Evolutionary conservation across 148 eudicot genomes (phyloP).

Genomic region (Selenicereus undatus): DNA sequence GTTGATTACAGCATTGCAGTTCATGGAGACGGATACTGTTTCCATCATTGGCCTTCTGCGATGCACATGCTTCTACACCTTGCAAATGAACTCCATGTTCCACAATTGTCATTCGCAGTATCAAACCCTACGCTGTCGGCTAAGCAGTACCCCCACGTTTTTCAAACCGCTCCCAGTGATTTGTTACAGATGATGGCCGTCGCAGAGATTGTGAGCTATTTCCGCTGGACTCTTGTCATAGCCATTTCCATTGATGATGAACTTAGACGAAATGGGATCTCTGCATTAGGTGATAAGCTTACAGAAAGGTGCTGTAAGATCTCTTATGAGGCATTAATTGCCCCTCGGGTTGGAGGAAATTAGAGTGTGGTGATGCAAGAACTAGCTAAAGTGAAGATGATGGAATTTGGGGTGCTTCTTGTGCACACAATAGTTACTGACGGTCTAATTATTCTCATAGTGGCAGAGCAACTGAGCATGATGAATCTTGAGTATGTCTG

Average conservation of each 20-base stretch:
- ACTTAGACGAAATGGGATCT: slow-evolving; percentile 55
- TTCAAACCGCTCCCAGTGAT: slow-evolving; percentile 56
- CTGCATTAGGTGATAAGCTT: slow-evolving; percentile 42
- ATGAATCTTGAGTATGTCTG: slow-evolving; percentile 64
- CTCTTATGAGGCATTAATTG: slow-evolving; percentile 48
- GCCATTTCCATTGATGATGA: slow-evolving; percentile 53
- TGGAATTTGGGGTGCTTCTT: slow-evolving; percentile 51
- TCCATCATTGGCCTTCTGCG: slow-evolving; percentile 52
- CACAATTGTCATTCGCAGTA: slow-evolving; percentile 53
- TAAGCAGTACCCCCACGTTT: slow-evolving; percentile 53
- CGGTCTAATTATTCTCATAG: slow-evolving; percentile 50
- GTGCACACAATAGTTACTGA: slow-evolving; percentile 31
- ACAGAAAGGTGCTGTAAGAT: slow-evolving; percentile 43
- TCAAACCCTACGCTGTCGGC: slow-evolving; percentile 56
- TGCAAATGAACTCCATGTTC: slow-evolving; percentile 55
- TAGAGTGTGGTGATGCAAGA: slow-evolving; percentile 29
- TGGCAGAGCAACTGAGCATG: slow-evolving; percentile 63
- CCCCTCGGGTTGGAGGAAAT: slow-evolving; percentile 21
- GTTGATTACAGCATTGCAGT: slow-evolving; percentile 42
- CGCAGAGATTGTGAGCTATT: slow-evolving; percentile 44
- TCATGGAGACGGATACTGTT: slow-evolving; percentile 54
- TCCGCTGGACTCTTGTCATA: slow-evolving; percentile 45
- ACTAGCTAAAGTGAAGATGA: slow-evolving; percentile 38
- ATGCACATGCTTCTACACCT: slow-evolving; percentile 47
- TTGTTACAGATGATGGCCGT: slow-evolving; percentile 61